Percentiles rank a stretch among this genome's conserved stretches.
Conservation (phyloP, 2,329 filamentous ascomycete species). For the Colletotrichum sp. region DNA sequence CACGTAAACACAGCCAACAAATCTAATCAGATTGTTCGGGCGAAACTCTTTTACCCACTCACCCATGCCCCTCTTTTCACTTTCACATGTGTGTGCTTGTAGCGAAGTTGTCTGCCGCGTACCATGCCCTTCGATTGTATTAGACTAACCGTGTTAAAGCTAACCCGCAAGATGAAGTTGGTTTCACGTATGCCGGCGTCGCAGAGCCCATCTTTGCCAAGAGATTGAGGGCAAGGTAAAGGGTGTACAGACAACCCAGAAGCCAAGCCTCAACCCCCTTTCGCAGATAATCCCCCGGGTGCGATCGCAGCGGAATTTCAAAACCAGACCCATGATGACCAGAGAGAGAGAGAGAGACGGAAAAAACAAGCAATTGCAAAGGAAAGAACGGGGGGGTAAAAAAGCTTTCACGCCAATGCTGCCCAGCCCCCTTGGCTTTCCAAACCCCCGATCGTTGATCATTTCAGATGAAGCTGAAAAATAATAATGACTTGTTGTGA, state of each 20-base stretch:
- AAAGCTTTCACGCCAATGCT: constrained; percentile 15
- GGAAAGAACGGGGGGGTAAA: background rate
- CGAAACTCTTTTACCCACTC: background rate
- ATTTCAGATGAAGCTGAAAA: constrained; percentile 3
- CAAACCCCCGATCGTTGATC: constrained; percentile 2
- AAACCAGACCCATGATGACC: background rate
- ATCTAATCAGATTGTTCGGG: background rate
- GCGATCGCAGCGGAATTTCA: background rate
- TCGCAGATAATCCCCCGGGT: background rate
- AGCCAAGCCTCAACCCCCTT: background rate
- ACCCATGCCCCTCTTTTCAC: background rate
- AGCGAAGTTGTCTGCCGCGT: background rate
- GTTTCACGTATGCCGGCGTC: background rate
- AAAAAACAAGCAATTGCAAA: background rate
- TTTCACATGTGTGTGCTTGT: background rate
- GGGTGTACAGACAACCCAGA: background rate
- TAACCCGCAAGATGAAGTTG: background rate
- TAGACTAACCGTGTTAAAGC: background rate
- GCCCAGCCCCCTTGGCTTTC: constrained; percentile 8
- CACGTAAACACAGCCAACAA: background rate
- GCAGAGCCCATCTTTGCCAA: background rate
- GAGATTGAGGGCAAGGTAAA: background rate
- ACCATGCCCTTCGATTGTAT: background rate
- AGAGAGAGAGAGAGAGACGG: background rate
- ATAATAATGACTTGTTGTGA: background rate